Evolutionary conservation across 805 yeast genomes (phyloP).

Genomic region (Nakazawaea ambrosiae): DNA sequence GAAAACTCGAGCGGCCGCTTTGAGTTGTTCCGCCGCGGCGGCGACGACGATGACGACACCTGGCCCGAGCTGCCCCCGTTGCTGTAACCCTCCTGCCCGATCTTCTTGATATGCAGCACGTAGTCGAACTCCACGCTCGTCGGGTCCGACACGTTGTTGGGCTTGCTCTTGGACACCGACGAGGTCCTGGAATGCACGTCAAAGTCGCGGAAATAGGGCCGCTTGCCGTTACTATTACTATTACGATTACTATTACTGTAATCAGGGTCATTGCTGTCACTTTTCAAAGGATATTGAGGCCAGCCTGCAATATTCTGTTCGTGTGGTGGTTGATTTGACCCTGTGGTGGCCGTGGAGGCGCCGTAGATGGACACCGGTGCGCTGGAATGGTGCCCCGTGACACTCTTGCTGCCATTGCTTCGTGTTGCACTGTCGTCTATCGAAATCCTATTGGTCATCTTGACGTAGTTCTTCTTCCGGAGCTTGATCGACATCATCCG

Average conservation of each 20-base stretch:
- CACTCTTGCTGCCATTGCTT: too few relatives aligned
- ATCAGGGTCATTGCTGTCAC: too few relatives aligned
- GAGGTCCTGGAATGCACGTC: too few relatives aligned
- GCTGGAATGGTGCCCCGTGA: too few relatives aligned
- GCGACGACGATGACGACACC: not conserved
- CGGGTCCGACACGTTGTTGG: slow-evolving; percentile 25
- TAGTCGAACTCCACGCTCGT: slow-evolving; percentile 54
- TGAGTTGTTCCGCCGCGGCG: slow-evolving; percentile 7
- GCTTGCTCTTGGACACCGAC: not conserved
- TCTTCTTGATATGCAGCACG: slow-evolving; percentile 53
- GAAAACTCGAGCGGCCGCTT: slow-evolving; percentile 22
- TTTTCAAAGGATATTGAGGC: too few relatives aligned
- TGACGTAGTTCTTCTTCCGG: slow-evolving; percentile 6
- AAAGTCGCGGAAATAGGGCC: slow-evolving; percentile 9
- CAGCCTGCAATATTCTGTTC: too few relatives aligned
- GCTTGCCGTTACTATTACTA: slow-evolving; percentile 3
- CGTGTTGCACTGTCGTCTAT: too few relatives aligned
- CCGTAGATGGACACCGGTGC: too few relatives aligned
- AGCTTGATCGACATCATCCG: slow-evolving; percentile 63
- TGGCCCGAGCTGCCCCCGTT: not conserved
- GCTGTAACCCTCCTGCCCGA: slow-evolving; percentile 34
- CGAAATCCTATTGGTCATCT: slow-evolving; percentile 3
- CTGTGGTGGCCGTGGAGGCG: too few relatives aligned
- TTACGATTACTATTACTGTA: too few relatives aligned
- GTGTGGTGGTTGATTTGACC: too few relatives aligned